Base-by-base conservation (phyloP, 306 rosid genomes). In the Lagenaria siceraria region DNA sequence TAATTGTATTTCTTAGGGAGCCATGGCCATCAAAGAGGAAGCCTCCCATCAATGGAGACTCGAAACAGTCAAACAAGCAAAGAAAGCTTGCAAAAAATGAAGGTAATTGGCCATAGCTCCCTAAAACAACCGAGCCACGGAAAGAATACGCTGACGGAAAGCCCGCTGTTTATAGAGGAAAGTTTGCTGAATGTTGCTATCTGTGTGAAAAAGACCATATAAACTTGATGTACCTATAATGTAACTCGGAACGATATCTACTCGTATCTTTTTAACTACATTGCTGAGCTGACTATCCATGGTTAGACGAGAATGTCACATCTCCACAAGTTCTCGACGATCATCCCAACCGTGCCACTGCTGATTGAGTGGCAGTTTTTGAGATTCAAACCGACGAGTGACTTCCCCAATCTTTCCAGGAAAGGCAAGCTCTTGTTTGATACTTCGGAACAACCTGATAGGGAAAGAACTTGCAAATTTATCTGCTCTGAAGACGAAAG, bases 241-340 rank as follows among this genome's bases (percentile, higher is more conserved):
- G 43, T 35, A 63, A 63, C 40, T 13, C 4, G 40, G 68, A 38
- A 43, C 36, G 58, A 43, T 46, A 48, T 71, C 76, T 69, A 69
- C 75, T 69, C 21, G 54, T 63, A 31, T 63, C 24, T 19, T 31
- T 68, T 40, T 42, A 69, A 69, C 75, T 42, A 42, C 49, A 12
- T 71, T 48, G 76, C 58, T 15, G 40, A 69, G 76, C 14, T 29
- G 21, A 72, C 60, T 29, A 48, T 51, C 43, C 77, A 49, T 25
- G 77, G 77, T 72, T 72, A 72, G 77, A 75, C 78, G 54, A 75
- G 78, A 24, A 75, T 75, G 66, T 75, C 78, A 15, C 78, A 75
- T 56, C 78, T 75, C 78, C 78, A 75, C 8, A 75, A 56, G 68
- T 75, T 42, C 68, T 75, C 78, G 3, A 75, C 36, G 5, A 75